phyloP scores from a whole-genome alignment of 805 yeast genomes.

The Barnettozyma botsteinii region DNA sequence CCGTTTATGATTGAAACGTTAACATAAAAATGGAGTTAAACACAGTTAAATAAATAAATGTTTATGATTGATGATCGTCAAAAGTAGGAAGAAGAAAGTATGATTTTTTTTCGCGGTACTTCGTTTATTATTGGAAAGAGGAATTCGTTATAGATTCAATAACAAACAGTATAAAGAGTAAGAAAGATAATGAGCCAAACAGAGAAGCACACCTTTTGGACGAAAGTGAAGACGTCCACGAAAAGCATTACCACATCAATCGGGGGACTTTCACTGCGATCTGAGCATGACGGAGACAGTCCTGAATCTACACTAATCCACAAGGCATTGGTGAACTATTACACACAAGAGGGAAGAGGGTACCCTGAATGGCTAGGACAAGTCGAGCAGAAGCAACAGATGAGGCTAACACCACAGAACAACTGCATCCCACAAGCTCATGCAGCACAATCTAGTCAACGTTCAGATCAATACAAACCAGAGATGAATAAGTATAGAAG shows the following conservation, averaged over 20 bases:
- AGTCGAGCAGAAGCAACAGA: constrained; percentile 5
- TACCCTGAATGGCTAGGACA: constrained; percentile 27
- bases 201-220: constrained; percentile 19
- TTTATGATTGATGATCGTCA: too few species aligned
- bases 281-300: constrained; percentile 26
- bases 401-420: background rate
- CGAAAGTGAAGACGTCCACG: constrained; percentile 23
- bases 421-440: constrained; percentile 7
- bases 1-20: constrained; percentile 4
- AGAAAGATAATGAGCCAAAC: constrained; percentile 1
- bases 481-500: constrained; percentile 9
- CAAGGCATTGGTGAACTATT: constrained; percentile 23
- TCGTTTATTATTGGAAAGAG: too few species aligned
- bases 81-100: too few species aligned
- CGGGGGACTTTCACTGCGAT: constrained; percentile 19
- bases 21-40: too few species aligned
- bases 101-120: too few species aligned
- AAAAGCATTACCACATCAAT: constrained; percentile 19
- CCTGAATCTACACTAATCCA: constrained; percentile 22
- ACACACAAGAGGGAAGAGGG: constrained; percentile 8
- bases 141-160: background rate
- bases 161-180: too few species aligned
- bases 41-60: too few species aligned
- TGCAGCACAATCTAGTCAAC: too few species aligned
- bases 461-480: background rate